These are phyloP conservation scores for Chlamydomonas sp. DNA, from an alignment of 139 green algal genomes.

Conservation along the genomic window DNA sequence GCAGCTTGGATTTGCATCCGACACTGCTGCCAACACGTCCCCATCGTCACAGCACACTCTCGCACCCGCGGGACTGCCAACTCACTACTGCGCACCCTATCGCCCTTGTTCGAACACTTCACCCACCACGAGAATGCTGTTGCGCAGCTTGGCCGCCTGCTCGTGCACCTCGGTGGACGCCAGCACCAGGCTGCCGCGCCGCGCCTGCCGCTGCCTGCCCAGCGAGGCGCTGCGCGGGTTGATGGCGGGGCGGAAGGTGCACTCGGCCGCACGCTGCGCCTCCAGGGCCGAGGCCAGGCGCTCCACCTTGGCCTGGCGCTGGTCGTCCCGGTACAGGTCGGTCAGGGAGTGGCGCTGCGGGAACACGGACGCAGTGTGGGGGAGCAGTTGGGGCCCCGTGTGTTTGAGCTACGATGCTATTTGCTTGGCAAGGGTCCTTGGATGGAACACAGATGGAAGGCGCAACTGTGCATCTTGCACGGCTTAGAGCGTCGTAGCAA, in stretches of 20 bases:
- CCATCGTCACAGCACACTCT: too few relatives aligned
- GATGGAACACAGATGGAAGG: too few relatives aligned
- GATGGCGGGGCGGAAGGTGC: slow-evolving; percentile 50
- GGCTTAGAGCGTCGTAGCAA: too few relatives aligned
- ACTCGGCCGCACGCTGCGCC: slow-evolving; percentile 35
- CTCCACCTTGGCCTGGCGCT: slow-evolving; percentile 13
- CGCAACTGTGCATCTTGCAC: too few relatives aligned
- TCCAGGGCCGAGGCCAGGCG: slow-evolving; percentile 3
- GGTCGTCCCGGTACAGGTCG: slow-evolving; percentile 16
- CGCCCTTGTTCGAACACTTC: too few relatives aligned
- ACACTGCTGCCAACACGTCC: too few relatives aligned
- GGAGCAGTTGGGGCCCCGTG: too few relatives aligned
- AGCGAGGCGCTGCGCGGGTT: slow-evolving; percentile 43
- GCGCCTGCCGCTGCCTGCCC: slow-evolving; percentile 1
- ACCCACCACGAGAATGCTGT: slow-evolving; percentile 21
- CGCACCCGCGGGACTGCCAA: too few relatives aligned
- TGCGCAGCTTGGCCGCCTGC: slow-evolving; percentile 24
- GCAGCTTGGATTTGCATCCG: background rate
- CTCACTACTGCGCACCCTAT: too few relatives aligned
- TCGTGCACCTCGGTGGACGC: background rate
- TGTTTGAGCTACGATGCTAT: too few relatives aligned
- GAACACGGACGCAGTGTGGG: background rate
- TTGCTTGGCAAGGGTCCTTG: too few relatives aligned
- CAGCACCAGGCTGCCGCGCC: slow-evolving; percentile 19
- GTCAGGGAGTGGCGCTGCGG: slow-evolving; percentile 37